These are phyloP conservation scores for Trichoderma gamsii DNA, from an alignment of 495 filamentous ascomycete species.

Conservation along the genomic window DNA sequence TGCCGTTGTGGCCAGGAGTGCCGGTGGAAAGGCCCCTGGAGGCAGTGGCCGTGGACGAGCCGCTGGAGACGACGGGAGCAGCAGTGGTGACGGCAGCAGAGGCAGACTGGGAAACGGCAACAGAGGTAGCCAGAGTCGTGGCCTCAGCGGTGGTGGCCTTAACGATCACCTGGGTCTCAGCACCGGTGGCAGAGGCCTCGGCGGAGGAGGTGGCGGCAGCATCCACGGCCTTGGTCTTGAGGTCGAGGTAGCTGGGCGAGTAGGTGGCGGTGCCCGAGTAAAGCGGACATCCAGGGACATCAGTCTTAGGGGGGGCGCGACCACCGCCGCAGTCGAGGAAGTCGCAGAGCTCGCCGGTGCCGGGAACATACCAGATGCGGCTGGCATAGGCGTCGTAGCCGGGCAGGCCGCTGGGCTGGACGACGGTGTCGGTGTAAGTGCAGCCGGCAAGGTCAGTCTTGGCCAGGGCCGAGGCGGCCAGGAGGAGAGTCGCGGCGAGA, in stretches of 20 bases:
- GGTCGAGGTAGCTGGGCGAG: constrained; percentile 43
- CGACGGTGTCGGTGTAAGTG: constrained; percentile 26
- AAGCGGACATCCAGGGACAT: constrained; percentile 48
- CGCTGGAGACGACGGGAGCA: neutral
- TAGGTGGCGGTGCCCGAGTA: constrained; percentile 54
- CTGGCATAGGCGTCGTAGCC: constrained; percentile 20
- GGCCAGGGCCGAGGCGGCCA: constrained; percentile 29
- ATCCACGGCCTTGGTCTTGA: constrained; percentile 70
- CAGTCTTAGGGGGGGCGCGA: constrained; percentile 51
- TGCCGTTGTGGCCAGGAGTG: neutral
- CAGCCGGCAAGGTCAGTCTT: constrained; percentile 45
- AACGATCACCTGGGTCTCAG: neutral
- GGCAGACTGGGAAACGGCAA: constrained; percentile 2
- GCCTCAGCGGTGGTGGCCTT: neutral
- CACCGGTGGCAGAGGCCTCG: constrained; percentile 54
- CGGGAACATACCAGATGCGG: constrained; percentile 41
- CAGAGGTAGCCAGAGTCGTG: constrained; percentile 2
- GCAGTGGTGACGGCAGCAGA: neutral
- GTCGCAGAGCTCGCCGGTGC: constrained; percentile 50
- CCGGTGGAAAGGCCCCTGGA: neutral
- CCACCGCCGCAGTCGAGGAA: constrained; percentile 58
- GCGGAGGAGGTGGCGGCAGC: constrained; percentile 91
- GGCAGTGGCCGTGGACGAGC: neutral
- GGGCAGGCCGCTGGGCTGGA: constrained; percentile 24
- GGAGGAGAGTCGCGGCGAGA: constrained; percentile 6